Conservation (phyloP, 352 stramenopile species). For the Globisporangium echinulatum region DNA sequence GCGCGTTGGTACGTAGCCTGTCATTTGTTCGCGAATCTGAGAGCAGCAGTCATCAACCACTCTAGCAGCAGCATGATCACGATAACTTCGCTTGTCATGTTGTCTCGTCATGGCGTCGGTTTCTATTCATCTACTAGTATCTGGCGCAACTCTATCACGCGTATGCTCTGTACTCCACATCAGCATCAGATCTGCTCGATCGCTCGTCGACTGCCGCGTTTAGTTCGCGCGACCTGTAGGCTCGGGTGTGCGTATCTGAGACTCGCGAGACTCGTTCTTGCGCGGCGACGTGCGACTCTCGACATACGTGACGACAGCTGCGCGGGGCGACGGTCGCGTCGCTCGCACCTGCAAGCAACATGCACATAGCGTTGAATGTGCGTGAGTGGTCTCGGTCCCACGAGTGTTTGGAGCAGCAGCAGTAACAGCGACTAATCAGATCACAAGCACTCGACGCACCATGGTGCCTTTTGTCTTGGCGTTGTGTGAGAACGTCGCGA, state of each 20-base stretch:
- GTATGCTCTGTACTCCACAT: too few species aligned
- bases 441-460: constrained; percentile 4
- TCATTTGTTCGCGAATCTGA: too few species aligned
- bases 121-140: too few species aligned
- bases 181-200: too few species aligned
- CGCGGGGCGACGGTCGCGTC: constrained; percentile 15
- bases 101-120: too few species aligned
- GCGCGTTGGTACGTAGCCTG: too few species aligned
- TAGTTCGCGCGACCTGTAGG: background rate
- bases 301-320: background rate
- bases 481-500: constrained; percentile 72
- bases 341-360: constrained; percentile 9
- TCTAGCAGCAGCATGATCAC: too few species aligned
- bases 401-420: background rate
- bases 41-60: too few species aligned
- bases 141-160: too few species aligned
- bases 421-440: background rate
- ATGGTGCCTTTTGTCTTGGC: constrained; percentile 31
- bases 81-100: too few species aligned
- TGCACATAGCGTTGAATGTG: background rate
- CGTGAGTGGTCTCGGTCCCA: background rate
- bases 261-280: constrained; percentile 13
- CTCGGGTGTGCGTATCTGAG: constrained; percentile 12
- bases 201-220: background rate
- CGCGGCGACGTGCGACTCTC: constrained; percentile 3